phyloP scores from a whole-genome alignment of 768 basidiomycete species.

The Trichaptum fuscoviolaceum region DNA sequence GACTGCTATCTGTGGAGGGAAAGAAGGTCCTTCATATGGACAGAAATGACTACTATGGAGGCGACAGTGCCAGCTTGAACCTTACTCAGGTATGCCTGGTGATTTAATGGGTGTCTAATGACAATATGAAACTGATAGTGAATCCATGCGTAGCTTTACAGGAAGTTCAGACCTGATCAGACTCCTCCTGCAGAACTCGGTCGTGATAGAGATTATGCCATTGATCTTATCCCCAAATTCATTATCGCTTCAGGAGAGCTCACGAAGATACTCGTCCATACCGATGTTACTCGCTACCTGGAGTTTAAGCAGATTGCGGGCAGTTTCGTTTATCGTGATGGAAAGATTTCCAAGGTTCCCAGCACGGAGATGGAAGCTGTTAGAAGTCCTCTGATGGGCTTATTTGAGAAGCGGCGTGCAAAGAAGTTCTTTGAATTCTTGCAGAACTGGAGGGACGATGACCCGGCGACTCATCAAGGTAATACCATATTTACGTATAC shows the following conservation, averaged over 20 bases:
- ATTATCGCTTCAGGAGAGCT: conserved; percentile 98
- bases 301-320: conserved; percentile 99
- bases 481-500: conserved; percentile 13
- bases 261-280: conserved; percentile 97
- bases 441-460: conserved; percentile 92
- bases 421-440: conserved; percentile 99
- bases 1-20: conserved; percentile 96
- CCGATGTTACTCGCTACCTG: conserved; percentile 96
- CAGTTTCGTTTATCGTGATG: conserved; percentile 95
- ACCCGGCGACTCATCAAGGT: conserved; percentile 97
- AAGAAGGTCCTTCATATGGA: conserved; percentile 99
- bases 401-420: conserved; percentile 96
- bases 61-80: conserved; percentile 94
- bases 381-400: conserved; percentile 92
- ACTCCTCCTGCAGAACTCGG: conserved; percentile 79
- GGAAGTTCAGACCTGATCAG: conserved; percentile 84
- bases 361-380: conserved; percentile 97
- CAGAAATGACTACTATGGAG: conserved; percentile 98
- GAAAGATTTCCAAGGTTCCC: conserved; percentile 95
- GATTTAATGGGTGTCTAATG: too few relatives aligned
- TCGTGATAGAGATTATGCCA: conserved; percentile 95
- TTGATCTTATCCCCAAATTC: conserved; percentile 98
- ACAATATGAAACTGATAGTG: conserved; percentile 11
- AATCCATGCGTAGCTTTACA: conserved; percentile 64
- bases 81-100: conserved; percentile 72